Percentiles rank a stretch among this genome's conserved stretches.
phyloP scores from a whole-genome alignment of 345 rosid genomes.

The Heritiera littoralis region DNA sequence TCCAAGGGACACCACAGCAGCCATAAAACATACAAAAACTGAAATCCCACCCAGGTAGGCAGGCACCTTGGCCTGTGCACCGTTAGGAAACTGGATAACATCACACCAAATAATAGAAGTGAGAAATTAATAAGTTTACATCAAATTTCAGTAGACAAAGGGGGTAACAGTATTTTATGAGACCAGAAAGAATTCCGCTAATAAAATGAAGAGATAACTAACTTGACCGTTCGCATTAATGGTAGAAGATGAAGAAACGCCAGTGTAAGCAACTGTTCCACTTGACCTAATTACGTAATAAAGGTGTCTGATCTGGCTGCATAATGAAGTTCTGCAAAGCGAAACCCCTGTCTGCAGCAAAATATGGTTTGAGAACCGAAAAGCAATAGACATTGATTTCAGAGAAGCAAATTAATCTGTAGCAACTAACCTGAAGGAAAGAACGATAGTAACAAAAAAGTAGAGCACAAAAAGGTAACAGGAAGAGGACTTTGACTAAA shows the following conservation, averaged over 20 bases:
- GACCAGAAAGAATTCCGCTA: constrained; percentile 11
- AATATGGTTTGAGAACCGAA: constrained; percentile 13
- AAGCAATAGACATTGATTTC: not conserved
- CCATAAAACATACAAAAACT: constrained; percentile 50
- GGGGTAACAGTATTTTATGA: not conserved
- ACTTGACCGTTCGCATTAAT: constrained; percentile 56
- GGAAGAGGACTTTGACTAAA: constrained; percentile 65
- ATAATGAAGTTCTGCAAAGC: constrained; percentile 58
- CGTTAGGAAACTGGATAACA: constrained; percentile 49
- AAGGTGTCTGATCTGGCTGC: constrained; percentile 62
- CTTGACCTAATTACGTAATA: constrained; percentile 56
- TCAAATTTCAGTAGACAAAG: constrained; percentile 14
- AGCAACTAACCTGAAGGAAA: constrained; percentile 48
- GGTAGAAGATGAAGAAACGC: constrained; percentile 57
- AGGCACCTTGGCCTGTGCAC: constrained; percentile 60
- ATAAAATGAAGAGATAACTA: constrained; percentile 24
- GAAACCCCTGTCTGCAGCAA: constrained; percentile 56
- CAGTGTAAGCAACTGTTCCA: constrained; percentile 58
- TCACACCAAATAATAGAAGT: constrained; percentile 17
- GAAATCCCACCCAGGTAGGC: constrained; percentile 66
- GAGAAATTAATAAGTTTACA: not conserved
- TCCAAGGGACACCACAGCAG: constrained; percentile 56
- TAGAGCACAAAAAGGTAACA: constrained; percentile 65
- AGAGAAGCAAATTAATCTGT: not conserved
- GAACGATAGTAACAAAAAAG: constrained; percentile 52